Percentiles rank a stretch among this genome's conserved stretches.
These are phyloP conservation scores for Claviceps sp. DNA, from an alignment of 2,329 filamentous ascomycete genomes.

Conservation along the genomic window DNA sequence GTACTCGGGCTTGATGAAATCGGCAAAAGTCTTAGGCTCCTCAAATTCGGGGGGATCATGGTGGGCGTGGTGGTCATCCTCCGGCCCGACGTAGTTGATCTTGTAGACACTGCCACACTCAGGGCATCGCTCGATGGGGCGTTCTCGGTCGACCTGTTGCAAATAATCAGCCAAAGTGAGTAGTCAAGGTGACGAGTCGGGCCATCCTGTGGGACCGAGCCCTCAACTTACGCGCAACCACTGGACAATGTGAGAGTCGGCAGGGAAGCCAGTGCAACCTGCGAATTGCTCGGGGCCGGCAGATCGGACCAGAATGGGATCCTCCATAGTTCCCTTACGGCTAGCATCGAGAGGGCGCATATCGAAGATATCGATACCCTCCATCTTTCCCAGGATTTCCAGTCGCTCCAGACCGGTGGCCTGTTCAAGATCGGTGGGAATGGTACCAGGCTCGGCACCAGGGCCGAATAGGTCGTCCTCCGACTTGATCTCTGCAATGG, in stretches of 20 bases:
- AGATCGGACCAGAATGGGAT: constrained; percentile 83
- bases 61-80: constrained; percentile 56
- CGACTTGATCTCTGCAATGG: constrained; percentile 58
- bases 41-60: constrained; percentile 50
- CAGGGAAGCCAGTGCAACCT: constrained; percentile 89
- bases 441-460: constrained; percentile 66
- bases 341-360: constrained; percentile 92
- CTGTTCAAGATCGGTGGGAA: constrained; percentile 92
- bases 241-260: constrained; percentile 77
- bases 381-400: constrained; percentile 98
- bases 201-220: background rate
- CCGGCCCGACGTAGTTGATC: constrained; percentile 88
- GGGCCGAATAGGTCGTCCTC: constrained; percentile 75
- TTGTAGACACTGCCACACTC: constrained; percentile 96
- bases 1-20: constrained; percentile 93
- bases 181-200: background rate
- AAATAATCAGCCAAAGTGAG: background rate
- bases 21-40: constrained; percentile 92
- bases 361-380: constrained; percentile 95
- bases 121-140: constrained; percentile 86
- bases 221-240: constrained; percentile 68
- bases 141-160: constrained; percentile 64
- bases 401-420: constrained; percentile 95
- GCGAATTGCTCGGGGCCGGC: constrained; percentile 93
- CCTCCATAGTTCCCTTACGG: constrained; percentile 76